Evolutionary conservation across 768 basidiomycete species (phyloP).

Genomic region (Phlegmacium glaucopus): DNA sequence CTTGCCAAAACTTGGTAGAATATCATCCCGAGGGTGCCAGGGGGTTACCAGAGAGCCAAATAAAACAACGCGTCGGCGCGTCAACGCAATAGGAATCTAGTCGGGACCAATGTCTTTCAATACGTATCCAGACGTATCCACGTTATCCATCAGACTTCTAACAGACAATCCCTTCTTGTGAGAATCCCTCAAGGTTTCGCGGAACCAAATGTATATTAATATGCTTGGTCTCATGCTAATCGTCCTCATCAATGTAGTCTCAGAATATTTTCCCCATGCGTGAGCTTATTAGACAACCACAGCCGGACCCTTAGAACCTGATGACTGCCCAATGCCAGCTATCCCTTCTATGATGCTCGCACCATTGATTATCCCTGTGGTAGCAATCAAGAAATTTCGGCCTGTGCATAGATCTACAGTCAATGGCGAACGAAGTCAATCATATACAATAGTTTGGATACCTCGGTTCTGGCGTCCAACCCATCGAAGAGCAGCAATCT

Average conservation of each 20-base stretch:
- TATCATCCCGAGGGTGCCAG: conserved; percentile 21
- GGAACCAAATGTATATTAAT: background rate
- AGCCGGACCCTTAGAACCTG: conserved; percentile 38
- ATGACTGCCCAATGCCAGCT: conserved; percentile 30
- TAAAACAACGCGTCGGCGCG: conserved; percentile 49
- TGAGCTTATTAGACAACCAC: conserved; percentile 13
- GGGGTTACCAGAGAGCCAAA: conserved; percentile 21
- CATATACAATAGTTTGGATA: conserved; percentile 21
- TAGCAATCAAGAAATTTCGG: conserved; percentile 84
- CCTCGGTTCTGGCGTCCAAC: conserved; percentile 84
- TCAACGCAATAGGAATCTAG: conserved; percentile 21
- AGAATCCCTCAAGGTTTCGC: conserved; percentile 12
- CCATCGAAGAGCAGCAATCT: conserved; percentile 94
- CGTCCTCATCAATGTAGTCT: background rate
- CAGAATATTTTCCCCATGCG: conserved; percentile 1
- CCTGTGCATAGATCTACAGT: conserved; percentile 38
- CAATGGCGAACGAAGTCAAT: background rate
- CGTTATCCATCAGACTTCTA: conserved; percentile 26
- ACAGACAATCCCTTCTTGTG: conserved; percentile 27
- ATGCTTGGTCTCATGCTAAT: background rate
- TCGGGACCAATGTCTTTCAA: conserved; percentile 14
- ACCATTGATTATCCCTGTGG: conserved; percentile 88
- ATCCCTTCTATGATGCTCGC: conserved; percentile 67
- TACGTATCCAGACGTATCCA: too few relatives aligned
- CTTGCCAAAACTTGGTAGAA: background rate